These are phyloP conservation scores for Penicillium sp. DNA, from an alignment of 2,329 filamentous ascomycete genomes.

Conservation along the genomic window DNA sequence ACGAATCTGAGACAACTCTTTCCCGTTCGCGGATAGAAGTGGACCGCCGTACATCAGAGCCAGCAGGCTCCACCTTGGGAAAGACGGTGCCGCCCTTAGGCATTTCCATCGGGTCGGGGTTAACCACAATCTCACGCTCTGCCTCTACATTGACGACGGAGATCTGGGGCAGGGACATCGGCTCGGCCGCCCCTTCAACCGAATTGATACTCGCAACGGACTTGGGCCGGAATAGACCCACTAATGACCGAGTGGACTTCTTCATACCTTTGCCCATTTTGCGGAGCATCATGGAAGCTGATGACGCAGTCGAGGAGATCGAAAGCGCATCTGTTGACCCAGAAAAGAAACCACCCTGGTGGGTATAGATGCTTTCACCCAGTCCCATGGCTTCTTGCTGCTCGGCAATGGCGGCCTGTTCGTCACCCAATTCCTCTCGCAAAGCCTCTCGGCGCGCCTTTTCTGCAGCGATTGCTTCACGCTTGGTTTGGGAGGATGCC, in stretches of 20 bases:
- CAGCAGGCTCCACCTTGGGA: slow-evolving; percentile 80
- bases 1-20: slow-evolving; percentile 44
- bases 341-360: slow-evolving; percentile 77
- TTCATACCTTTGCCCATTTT: slow-evolving; percentile 99
- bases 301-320: slow-evolving; percentile 50
- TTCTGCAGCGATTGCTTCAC: slow-evolving; percentile 46
- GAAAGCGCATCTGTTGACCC: slow-evolving; percentile 89
- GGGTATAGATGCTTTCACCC: slow-evolving; percentile 89
- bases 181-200: slow-evolving; percentile 61
- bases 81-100: slow-evolving; percentile 74
- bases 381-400: slow-evolving; percentile 91
- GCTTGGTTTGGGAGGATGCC: slow-evolving; percentile 62
- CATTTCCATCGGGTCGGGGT: slow-evolving; percentile 62
- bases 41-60: slow-evolving; percentile 56
- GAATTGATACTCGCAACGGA: slow-evolving; percentile 75
- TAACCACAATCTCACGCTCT: slow-evolving; percentile 79
- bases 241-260: slow-evolving; percentile 85
- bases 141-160: slow-evolving; percentile 97
- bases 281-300: slow-evolving; percentile 61
- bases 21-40: slow-evolving; percentile 32
- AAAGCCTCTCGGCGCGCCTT: slow-evolving; percentile 66
- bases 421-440: slow-evolving; percentile 73
- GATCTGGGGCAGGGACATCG: slow-evolving; percentile 68
- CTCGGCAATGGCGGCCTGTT: slow-evolving; percentile 87
- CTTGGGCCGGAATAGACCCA: slow-evolving; percentile 92